phyloP scores from a whole-genome alignment of 73 alveolate species.

The Paramecium sexaurelia region DNA sequence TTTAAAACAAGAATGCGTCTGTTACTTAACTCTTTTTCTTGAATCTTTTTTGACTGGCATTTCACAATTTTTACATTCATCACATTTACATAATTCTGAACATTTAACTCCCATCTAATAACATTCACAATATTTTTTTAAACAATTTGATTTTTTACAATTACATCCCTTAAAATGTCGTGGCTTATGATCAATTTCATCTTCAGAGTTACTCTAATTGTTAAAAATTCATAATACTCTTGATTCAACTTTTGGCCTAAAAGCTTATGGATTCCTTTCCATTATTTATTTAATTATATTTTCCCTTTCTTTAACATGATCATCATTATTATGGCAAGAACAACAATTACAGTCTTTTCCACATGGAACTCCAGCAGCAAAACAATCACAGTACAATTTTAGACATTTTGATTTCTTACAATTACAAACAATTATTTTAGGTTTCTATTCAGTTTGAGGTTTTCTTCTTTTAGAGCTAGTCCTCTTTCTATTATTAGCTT shows the following conservation, averaged over 20 bases:
- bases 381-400: conserved; percentile 96
- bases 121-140: conserved; percentile 97
- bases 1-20: neutral
- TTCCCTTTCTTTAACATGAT: conserved; percentile 85
- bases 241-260: conserved; percentile 81
- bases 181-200: conserved; percentile 60
- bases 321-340: conserved; percentile 91
- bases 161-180: conserved; percentile 92
- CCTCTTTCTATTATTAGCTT: neutral
- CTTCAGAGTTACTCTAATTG: conserved; percentile 46
- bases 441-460: conserved; percentile 41
- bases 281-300: conserved; percentile 81
- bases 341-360: conserved; percentile 93
- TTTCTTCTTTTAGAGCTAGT: conserved; percentile 30
- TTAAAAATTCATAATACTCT: neutral
- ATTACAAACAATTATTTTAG: conserved; percentile 79
- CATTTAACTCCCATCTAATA: conserved; percentile 90
- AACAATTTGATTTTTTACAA: conserved; percentile 95
- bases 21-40: conserved; percentile 45
- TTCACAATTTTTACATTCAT: conserved; percentile 88
- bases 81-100: conserved; percentile 91
- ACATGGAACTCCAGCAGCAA: conserved; percentile 91
- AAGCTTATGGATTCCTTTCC: conserved; percentile 96
- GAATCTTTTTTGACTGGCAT: conserved; percentile 61
- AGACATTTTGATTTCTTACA: conserved; percentile 95